Base-by-base conservation (phyloP, 2,329 filamentous ascomycete species). In the Didymella lethalis region DNA sequence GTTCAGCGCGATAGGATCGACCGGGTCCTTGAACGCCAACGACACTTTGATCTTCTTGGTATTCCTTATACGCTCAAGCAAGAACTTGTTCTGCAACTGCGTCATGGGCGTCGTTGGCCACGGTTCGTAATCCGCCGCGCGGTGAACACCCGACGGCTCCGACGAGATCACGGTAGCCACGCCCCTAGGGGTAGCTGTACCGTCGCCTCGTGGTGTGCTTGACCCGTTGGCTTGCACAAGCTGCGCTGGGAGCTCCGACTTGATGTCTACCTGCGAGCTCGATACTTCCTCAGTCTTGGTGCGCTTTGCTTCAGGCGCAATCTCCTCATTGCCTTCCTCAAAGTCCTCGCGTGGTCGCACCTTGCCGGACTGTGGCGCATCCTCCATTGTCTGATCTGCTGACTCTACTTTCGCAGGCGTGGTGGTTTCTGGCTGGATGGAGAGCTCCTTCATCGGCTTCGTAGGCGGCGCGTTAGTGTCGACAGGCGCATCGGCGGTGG, bases 1-100 rank as follows among this genome's bases (percentile, higher is more conserved):
- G 28, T 81, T 83, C 40, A 97, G 85, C 77, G 90, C 91, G 25
- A 94, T 80, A 38, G 84, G 86, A 73, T 91, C 85, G 7, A 98
- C 95, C 0, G 95, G 89, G 41, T 88, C 84, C 63, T 87, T 84
- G 80, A 97, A 98, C 54, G 89, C 85, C 7, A 80, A 79, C 2
- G 94, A 91, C 59, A 89, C 87, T 74, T 94, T 92, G 46, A 92
- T 93, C 78, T 96, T 95, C 80, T 96, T 96, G 56, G 94, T 83
- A 51, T 89, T 88, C 31, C 87, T 89, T 50, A 94, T 80, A 31
- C 88, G 83, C 61, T 87, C 86, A 32, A 88, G 79, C 43, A 91
- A 82, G 65, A 87, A 88, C 51, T 85, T 85, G 56, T 82, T 83
- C 66, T 90, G 87, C 52, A 83, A 82, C 0, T 79, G 68, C 1